Evolutionary conservation across 1,139 yeast genomes (phyloP).

Genomic region (Diutina rugosa): DNA sequence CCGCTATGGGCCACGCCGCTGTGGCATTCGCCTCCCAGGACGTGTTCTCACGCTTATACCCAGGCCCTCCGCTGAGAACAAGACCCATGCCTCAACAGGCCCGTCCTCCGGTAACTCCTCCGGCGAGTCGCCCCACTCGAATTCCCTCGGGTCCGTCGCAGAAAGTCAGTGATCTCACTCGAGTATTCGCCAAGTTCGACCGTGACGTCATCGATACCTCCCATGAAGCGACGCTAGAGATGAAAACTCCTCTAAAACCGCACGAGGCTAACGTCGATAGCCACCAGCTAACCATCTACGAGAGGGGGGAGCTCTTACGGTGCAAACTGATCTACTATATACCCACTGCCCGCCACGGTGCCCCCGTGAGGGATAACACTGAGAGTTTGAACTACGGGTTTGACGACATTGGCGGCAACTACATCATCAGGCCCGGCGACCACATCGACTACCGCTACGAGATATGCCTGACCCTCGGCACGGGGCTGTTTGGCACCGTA

Average conservation of each 20-base stretch:
- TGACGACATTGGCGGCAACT: slow-evolving; percentile 60
- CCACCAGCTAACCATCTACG: slow-evolving; percentile 26
- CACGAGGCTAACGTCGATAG: slow-evolving; percentile 6
- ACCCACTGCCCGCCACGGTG: slow-evolving; percentile 22
- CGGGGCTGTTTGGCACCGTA: slow-evolving; percentile 80
- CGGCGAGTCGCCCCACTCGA: slow-evolving; percentile 3
- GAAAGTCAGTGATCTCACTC: not conserved
- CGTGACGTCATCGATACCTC: not conserved
- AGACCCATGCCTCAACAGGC: not conserved
- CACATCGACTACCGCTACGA: slow-evolving; percentile 72
- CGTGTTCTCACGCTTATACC: not conserved
- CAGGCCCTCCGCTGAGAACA: slow-evolving; percentile 1
- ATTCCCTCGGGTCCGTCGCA: slow-evolving; percentile 2
- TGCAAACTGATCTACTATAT: slow-evolving; percentile 27
- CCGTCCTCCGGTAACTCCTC: not conserved
- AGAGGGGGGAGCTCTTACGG: slow-evolving; percentile 38
- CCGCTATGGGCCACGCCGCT: not conserved
- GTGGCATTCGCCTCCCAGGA: not conserved
- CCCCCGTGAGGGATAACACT: slow-evolving; percentile 19
- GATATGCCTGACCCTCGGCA: slow-evolving; percentile 47
- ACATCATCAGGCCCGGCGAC: slow-evolving; percentile 43
- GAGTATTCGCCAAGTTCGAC: not conserved
- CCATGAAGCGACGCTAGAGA: not conserved
- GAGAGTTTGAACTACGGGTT: slow-evolving; percentile 47
- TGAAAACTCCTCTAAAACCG: not conserved